Evolutionary conservation across 176 grass and related monocot genomes (phyloP), one percentile per base, ranked within the genome.

Genomic region (Tillandsia fasciculata): DNA sequence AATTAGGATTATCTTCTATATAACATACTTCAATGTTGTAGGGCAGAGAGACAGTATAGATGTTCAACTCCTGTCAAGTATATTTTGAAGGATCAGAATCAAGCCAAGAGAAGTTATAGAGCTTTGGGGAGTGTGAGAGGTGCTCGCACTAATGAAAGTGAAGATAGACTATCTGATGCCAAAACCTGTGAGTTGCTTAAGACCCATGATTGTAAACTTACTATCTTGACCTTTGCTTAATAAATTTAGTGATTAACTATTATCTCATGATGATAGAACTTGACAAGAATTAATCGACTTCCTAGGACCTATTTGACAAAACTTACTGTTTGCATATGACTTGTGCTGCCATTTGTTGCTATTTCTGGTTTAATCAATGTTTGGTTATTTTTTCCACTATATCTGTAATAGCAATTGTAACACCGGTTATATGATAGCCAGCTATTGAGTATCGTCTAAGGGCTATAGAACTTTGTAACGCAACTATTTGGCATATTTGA

Each of bases 101-200:
- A 61, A 61, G 0, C 33, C 33, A 42, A 42, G 33, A 6, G 5
- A 61, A 61, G 56, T 9, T n/a, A 18, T 20, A 2, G 56, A 61
- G 10, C 8, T 61, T 23, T 61, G 22, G n/a, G 8, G 22, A 61
- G 56, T 61, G 15, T 15, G 56, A 61, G 56, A 23, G 56, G 56
- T 9, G 56, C 56, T 61, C 2, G 56, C 22, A 20, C 8, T 18
- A 61, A 61, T 61, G 56, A 23, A 9, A 18, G 17, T 61, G 56
- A 61, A 23, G 56, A 61, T 23, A 61, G 56, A 22, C 56, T 61
- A 18, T 61, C 22, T 61, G 56, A 61, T 61, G 56, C 56, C 56
- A 15, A 61, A 61, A 61, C 22, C 17, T 18, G 56, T 61, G n/a
- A 23, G 17, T 61, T 61, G 22, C 6, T 23, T 23, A 20, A 20